Base-by-base conservation (phyloP, 768 basidiomycete genomes). In the Collybia mongolica region DNA sequence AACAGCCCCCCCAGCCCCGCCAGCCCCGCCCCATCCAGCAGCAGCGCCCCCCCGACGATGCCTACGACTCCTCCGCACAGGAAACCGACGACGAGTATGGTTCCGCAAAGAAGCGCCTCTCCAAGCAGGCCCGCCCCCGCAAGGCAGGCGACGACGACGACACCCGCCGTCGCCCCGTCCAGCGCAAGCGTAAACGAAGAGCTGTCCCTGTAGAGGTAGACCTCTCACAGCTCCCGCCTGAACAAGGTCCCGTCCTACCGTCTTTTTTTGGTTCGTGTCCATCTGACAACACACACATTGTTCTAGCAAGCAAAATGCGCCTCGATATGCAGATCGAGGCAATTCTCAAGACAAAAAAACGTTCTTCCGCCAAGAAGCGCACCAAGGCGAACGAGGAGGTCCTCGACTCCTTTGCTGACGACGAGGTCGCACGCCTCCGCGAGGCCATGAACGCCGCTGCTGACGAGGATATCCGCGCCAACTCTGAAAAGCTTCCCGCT, bases 371-470 rank as follows among this genome's bases (percentile, higher is more conserved):
- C 35, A 82, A 83, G 57, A 93, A 91, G 72, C 32, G 32, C 32
- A 86, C 87, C 63, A 90, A 77, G 49, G 70, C 69, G n/a, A 83
- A 86, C 46, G 90, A 90, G 1, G 91, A 92, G 59, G 84, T 84
- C 9, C 69, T 97, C 29, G 96, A 98, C 61, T 80, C 80, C 18
- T 87, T 88, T 56, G 91, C 93, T 32, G 95, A 98, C 60, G 91
- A 91, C 52, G 88, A 96, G 60, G 92, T 98, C 32, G 87, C 88
- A 0, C 75, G 86, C n/a, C 74, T 98, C n/a, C 80, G 91, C 23
- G 89, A 93, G 56, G 71, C 82, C 29, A 98, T 99, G 96, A 77
- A 89, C 40, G 72, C 72, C 9, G 96, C 95, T 2, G 93, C 90
- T 2, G 86, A 89, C 6, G 84, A 87, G 51, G 96, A 99, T 62